A percentile compares a stretch with the other conserved stretches of the same genome.
Evolutionary conservation across 1,139 yeast species (phyloP).

Genomic region (Groenewaldozyma auringiensis): DNA sequence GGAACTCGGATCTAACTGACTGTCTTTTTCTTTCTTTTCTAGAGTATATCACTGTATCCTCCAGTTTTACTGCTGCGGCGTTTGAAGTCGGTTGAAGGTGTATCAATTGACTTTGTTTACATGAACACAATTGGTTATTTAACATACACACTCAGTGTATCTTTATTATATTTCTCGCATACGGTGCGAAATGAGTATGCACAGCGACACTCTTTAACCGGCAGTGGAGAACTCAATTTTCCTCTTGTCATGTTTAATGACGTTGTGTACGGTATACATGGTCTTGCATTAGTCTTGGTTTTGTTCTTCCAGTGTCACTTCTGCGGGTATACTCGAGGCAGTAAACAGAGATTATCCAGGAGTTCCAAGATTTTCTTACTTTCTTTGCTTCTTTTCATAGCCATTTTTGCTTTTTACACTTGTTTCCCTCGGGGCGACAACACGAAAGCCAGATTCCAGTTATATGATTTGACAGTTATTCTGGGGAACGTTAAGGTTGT

Average conservation of each 20-base stretch:
- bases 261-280: slow-evolving; percentile 39
- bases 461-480: slow-evolving; percentile 35
- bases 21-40: slow-evolving; percentile 16
- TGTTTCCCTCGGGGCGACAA: slow-evolving; percentile 17
- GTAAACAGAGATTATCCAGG: slow-evolving; percentile 26
- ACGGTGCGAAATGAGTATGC: slow-evolving; percentile 37
- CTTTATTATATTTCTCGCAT: slow-evolving; percentile 32
- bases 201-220: slow-evolving; percentile 22
- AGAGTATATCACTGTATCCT: slow-evolving; percentile 43
- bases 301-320: slow-evolving; percentile 34
- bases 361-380: slow-evolving; percentile 15
- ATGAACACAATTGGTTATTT: slow-evolving; percentile 39
- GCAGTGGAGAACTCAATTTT: slow-evolving; percentile 20
- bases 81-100: slow-evolving; percentile 39
- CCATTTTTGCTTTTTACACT: slow-evolving; percentile 21
- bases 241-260: slow-evolving; percentile 42
- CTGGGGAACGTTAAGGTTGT: slow-evolving; percentile 46
- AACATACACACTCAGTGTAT: slow-evolving; percentile 36
- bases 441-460: slow-evolving; percentile 22
- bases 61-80: slow-evolving; percentile 34
- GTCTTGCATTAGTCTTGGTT: slow-evolving; percentile 31
- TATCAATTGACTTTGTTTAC: slow-evolving; percentile 37
- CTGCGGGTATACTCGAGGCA: slow-evolving; percentile 29
- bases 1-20: not conserved
- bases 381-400: slow-evolving; percentile 11